Base-by-base conservation (phyloP, 768 basidiomycete species). In the Leucocoprinus leucothites region DNA sequence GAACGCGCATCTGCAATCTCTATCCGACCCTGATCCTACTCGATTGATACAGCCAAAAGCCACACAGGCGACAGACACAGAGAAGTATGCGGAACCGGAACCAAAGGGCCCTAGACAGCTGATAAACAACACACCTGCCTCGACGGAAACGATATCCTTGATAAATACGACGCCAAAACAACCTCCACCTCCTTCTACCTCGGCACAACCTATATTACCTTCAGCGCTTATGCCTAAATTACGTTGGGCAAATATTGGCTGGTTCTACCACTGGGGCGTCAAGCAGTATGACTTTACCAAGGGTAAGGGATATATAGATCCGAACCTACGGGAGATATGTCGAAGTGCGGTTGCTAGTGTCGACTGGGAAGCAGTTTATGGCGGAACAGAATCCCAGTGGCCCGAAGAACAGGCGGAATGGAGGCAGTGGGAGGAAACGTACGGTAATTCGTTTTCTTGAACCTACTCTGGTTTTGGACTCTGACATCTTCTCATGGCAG, bases 181-280 rank as follows among this genome's bases (percentile, higher is more conserved):
- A 3, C 80, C 82, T 3, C 77, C 81, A 2, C 71, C 80, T 3
- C 90, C 94, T 8, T 91, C 91, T 2, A 65, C 75, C 1, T 82
- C 83, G 2, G 73, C 81, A 2, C 74, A 70, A 9, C 77, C 86
- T 1, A 66, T 73, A 7, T 66, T 69, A 2, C 72, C 82, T 1
- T 81, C 81, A 0, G 71, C 79, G 24, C 79, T 98, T 13, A 62
- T 95, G 14, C 76, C 74, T 4, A 94, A 91, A 66, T 67, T 99
- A 46, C 81, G 96, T 46, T 99, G 96, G 96, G 89, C 93, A 1
- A 98, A 96, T 63, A 88, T 99, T 47, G 96, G 96, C 9, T 91
- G 90, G 85, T 91, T 82, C 50, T 99, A 99, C 69, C 93, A 98
- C 73, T 98, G 96, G 96, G 90, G 91, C 2, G 90, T 85, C 25